A percentile compares a stretch with the other conserved stretches of the same genome.
These are phyloP conservation scores for Xylariaceae sp. DNA, from an alignment of 2,329 filamentous ascomycete species.

Conservation along the genomic window DNA sequence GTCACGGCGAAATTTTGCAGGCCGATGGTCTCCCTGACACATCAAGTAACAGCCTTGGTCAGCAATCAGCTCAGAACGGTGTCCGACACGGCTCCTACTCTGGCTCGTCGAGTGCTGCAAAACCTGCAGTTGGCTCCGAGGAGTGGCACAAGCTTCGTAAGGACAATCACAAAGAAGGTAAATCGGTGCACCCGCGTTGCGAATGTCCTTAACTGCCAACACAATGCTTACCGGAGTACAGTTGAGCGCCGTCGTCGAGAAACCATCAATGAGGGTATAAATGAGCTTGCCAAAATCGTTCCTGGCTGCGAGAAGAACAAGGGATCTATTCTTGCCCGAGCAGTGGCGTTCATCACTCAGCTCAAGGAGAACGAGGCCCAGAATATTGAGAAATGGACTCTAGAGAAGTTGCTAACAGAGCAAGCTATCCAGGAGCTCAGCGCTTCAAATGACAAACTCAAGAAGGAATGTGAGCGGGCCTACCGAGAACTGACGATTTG, in stretches of 20 bases:
- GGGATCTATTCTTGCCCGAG: conserved; percentile 88
- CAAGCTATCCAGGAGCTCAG: conserved; percentile 86
- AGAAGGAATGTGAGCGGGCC: conserved; percentile 71
- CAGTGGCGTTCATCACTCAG: conserved; percentile 90
- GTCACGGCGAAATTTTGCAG: conserved; percentile 31
- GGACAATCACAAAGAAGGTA: conserved; percentile 98
- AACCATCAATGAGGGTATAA: conserved; percentile 98
- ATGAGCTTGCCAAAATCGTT: conserved; percentile 95
- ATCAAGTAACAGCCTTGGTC: conserved; percentile 19
- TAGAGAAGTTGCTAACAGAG: conserved; percentile 85
- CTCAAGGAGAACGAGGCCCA: conserved; percentile 91
- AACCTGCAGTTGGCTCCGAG: conserved; percentile 89
- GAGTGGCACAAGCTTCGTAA: conserved; percentile 98
- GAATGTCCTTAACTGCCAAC: neutral
- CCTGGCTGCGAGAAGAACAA: conserved; percentile 99
- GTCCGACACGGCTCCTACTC: conserved; percentile 28
- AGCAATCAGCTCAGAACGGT: conserved; percentile 34
- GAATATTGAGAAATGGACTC: conserved; percentile 90
- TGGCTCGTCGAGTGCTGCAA: conserved; percentile 45
- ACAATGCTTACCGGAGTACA: conserved; percentile 36
- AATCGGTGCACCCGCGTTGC: neutral
- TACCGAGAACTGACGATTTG: conserved; percentile 76
- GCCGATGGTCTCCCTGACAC: conserved; percentile 32
- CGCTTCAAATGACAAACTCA: conserved; percentile 81
- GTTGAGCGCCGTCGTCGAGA: conserved; percentile 95